Evolutionary conservation across 2,329 filamentous ascomycete genomes (phyloP).

Genomic region (Diaporthe vexans): DNA sequence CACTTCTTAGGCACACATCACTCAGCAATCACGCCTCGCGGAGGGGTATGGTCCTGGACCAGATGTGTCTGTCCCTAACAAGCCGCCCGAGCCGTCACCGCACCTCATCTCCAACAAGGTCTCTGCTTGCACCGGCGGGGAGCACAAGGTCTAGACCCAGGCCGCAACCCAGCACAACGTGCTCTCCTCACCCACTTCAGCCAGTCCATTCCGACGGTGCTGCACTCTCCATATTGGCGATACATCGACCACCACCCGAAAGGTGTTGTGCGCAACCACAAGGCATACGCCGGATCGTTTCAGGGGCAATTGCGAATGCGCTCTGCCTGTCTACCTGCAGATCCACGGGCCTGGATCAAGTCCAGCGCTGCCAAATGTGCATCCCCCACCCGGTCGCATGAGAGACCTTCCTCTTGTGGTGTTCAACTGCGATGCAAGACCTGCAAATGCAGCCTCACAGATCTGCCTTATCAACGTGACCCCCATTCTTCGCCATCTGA

Average conservation of each 20-base stretch:
- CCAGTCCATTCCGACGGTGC: background rate
- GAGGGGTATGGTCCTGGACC: conserved; percentile 9
- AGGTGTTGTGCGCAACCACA: background rate
- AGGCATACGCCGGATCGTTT: background rate
- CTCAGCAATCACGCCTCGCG: conserved; percentile 3
- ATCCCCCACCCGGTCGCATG: conserved; percentile 7
- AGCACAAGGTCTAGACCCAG: background rate
- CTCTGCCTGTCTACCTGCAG: conserved; percentile 7
- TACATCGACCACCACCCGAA: background rate
- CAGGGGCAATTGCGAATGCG: background rate
- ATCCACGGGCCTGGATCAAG: background rate
- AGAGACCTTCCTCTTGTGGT: conserved; percentile 35
- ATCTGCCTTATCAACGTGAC: conserved; percentile 36
- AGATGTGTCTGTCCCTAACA: background rate
- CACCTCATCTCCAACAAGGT: conserved; percentile 12
- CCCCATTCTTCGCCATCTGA: conserved; percentile 18
- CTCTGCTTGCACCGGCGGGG: conserved; percentile 21
- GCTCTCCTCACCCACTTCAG: background rate
- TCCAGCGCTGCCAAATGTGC: background rate
- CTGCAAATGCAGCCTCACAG: conserved; percentile 32
- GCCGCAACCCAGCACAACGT: background rate
- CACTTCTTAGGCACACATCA: conserved; percentile 3
- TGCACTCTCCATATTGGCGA: background rate
- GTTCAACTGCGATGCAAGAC: conserved; percentile 23
- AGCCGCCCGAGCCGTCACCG: conserved; percentile 14